Evolutionary conservation across 768 basidiomycete genomes (phyloP).

Genomic region (Cubamyces lactineus): DNA sequence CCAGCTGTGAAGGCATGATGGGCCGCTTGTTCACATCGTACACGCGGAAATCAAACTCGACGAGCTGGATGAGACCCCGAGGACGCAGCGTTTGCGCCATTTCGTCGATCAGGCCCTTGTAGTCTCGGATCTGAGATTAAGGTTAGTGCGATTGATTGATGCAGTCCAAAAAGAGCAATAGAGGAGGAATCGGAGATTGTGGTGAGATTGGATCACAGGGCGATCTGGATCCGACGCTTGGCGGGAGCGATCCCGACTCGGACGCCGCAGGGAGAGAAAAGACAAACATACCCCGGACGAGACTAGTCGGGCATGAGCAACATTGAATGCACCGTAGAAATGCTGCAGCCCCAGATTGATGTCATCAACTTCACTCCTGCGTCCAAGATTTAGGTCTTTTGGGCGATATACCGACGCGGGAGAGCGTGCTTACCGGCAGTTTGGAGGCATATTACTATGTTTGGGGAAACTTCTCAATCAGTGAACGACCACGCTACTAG

Average conservation of each 20-base stretch:
- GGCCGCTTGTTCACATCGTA: slow-evolving; percentile 55
- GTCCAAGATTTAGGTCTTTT: too few species aligned
- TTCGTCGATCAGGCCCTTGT: slow-evolving; percentile 62
- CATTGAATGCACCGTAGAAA: slow-evolving; percentile 77
- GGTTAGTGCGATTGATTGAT: slow-evolving; percentile 13
- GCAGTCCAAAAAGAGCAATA: slow-evolving; percentile 13
- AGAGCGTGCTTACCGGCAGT: slow-evolving; percentile 55
- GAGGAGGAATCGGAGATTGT: slow-evolving; percentile 26
- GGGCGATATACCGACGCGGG: background rate
- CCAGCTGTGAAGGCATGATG: slow-evolving; percentile 42
- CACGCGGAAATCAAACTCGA: slow-evolving; percentile 72
- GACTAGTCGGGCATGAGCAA: slow-evolving; percentile 72
- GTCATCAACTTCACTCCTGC: slow-evolving; percentile 81
- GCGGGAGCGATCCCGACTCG: slow-evolving; percentile 18
- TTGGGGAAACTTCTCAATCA: slow-evolving; percentile 10
- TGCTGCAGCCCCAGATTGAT: slow-evolving; percentile 85
- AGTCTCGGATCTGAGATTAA: slow-evolving; percentile 66
- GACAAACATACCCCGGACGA: slow-evolving; percentile 64
- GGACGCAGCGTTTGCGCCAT: slow-evolving; percentile 69
- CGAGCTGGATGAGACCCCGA: slow-evolving; percentile 65
- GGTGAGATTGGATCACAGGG: slow-evolving; percentile 14
- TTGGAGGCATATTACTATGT: slow-evolving; percentile 64
- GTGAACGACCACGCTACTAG: slow-evolving; percentile 7
- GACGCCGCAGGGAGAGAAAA: slow-evolving; percentile 6
- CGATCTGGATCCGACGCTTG: slow-evolving; percentile 11